Evolutionary conservation across 768 basidiomycete genomes (phyloP), one percentile per base, ranked within the genome.

Genomic region (Pisolithus marmoratus): DNA sequence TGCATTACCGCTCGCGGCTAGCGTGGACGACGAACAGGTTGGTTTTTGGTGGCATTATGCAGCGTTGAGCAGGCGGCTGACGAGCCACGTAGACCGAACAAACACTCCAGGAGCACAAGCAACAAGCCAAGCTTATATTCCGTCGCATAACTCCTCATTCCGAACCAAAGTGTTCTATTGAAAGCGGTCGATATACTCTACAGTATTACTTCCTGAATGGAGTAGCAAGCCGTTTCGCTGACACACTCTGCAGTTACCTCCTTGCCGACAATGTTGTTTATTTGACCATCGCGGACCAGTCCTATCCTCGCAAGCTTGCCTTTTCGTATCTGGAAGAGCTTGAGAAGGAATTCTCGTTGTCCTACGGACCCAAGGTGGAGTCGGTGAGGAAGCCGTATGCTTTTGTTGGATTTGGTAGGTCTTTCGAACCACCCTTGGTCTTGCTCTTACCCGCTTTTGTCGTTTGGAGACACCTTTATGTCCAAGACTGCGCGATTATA

Each of bases 301-400:
- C 94, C 4, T 97, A 97, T 72, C 94, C 94, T 20, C 80, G 95
- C 54, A 98, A 98, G 70, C 82, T 98, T 31, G 94, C 94, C 1
- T 99, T 99, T 72, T 94, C 94, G 8, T 99, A 93, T 70, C 80
- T 99, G 46, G 94, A 97, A 59, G 96, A 99, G 70, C 78, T 99
- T 41, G 89, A 90, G 22, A 98, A 96, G 64, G 96, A 99, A 70
- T 99, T 99, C 65, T 80, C 87, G 37, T 81, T 82, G 48, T 89
- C 89, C 6, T 99, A 98, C 69, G 96, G 93, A 9, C 77, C 90
- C 5, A 95, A 93, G 69, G 91, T 98, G 19, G 95, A 97, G 61
- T 78, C 82, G 17, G 87, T 88, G 17, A 82, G 92, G 57, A 92
- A 95, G 68, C 96, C 96, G n/a, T 99, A 99, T 67, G 95, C 96